Percentiles rank a stretch among this genome's conserved stretches.
Conservation (phyloP, 768 basidiomycete species). For the Coprinopsis marcescibilis region DNA sequence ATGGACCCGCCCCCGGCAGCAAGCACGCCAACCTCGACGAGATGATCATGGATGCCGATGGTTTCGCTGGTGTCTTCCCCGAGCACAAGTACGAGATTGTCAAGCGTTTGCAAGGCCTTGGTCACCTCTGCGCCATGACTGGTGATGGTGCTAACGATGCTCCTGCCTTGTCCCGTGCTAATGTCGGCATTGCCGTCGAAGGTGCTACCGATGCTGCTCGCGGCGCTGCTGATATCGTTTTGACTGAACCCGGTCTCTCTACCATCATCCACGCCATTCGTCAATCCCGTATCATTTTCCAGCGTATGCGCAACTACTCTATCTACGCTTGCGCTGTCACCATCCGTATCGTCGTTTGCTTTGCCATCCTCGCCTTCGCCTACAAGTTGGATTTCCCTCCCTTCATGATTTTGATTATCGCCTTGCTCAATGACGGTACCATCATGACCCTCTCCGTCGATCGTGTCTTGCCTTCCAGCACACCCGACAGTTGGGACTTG, state of each 20-base stretch:
- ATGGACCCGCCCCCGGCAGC: conserved; percentile 84
- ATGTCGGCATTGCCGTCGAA: conserved; percentile 99
- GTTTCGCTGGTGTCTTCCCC: conserved; percentile 98
- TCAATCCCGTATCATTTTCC: conserved; percentile 98
- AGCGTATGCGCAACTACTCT: conserved; percentile 99
- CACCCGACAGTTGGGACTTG: conserved; percentile 96
- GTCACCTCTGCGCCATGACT: conserved; percentile 97
- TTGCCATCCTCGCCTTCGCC: conserved; percentile 91
- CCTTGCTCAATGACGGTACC: conserved; percentile 94
- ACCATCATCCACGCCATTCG: conserved; percentile 99
- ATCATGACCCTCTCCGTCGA: conserved; percentile 98
- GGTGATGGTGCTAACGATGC: conserved; percentile 99
- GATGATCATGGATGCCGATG: conserved; percentile 99
- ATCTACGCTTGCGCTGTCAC: conserved; percentile 95
- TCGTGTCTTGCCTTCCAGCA: conserved; percentile 89
- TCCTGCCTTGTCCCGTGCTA: conserved; percentile 94
- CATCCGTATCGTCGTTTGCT: conserved; percentile 98
- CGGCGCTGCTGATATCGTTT: conserved; percentile 96
- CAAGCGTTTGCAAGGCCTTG: conserved; percentile 94
- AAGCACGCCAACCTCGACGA: conserved; percentile 86
- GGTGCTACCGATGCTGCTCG: conserved; percentile 99
- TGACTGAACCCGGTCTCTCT: conserved; percentile 97
- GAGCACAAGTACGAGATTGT: conserved; percentile 99
- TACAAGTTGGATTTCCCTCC: conserved; percentile 99
- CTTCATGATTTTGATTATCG: conserved; percentile 99